These are phyloP conservation scores for Grosmannia serpens DNA, from an alignment of 2,329 filamentous ascomycete genomes.

Conservation along the genomic window DNA sequence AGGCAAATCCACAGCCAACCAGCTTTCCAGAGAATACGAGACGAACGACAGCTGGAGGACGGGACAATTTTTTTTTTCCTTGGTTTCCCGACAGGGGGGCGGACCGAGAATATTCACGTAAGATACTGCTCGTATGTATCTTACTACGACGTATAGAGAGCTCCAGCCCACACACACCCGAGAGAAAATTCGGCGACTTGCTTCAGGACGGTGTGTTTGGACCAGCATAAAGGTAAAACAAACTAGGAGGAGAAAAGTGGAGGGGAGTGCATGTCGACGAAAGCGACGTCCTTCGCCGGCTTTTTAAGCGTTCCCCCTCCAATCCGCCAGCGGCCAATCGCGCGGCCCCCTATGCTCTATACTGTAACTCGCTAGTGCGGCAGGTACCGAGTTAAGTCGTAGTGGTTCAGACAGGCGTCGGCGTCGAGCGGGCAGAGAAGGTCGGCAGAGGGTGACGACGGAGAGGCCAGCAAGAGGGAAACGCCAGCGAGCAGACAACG, in stretches of 20 bases:
- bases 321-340: constrained; percentile 1
- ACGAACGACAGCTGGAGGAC: not conserved
- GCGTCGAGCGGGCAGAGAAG: not conserved
- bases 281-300: not conserved
- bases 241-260: constrained; percentile 7
- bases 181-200: too few species aligned
- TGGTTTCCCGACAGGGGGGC: too few species aligned
- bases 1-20: not conserved
- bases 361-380: constrained; percentile 7
- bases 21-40: not conserved
- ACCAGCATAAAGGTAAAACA: constrained; percentile 12
- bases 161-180: too few species aligned
- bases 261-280: not conserved
- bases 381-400: constrained; percentile 5
- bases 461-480: not conserved
- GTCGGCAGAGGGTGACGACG: not conserved
- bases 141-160: too few species aligned
- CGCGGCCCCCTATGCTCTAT: not conserved
- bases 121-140: too few species aligned
- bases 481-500: not conserved
- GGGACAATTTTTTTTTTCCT: too few species aligned
- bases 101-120: too few species aligned
- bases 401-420: not conserved
- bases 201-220: not conserved
- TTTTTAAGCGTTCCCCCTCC: not conserved